Conservation (phyloP, 73 alveolate genomes). For the Paramecium biaurelia region DNA sequence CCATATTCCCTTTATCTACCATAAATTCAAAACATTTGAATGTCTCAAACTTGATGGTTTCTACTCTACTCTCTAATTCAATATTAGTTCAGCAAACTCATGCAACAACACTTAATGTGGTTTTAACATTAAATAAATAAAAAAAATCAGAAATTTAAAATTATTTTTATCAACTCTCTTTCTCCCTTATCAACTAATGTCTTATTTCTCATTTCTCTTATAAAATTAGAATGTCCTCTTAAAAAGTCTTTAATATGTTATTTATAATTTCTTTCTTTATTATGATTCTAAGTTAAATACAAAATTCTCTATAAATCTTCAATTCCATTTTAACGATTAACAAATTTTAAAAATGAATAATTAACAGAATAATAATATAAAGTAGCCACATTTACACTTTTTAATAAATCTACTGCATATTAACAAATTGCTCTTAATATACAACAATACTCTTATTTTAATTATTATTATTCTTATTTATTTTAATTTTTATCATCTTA, state of each 20-base stretch:
- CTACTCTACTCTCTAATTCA: slow-evolving; percentile 5
- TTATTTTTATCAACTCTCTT: neutral
- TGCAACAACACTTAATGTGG: neutral
- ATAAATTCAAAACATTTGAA: neutral
- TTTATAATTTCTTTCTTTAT: neutral
- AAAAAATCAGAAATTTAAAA: slow-evolving; percentile 3
- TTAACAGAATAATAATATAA: neutral
- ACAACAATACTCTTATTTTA: neutral
- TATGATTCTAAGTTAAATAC: neutral
- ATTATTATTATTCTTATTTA: neutral
- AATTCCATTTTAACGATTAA: neutral
- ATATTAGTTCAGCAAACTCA: neutral
- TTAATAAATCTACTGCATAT: neutral
- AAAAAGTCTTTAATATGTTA: neutral
- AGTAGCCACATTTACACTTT: neutral
- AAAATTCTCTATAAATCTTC: neutral
- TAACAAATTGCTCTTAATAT: neutral
- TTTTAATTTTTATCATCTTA: neutral
- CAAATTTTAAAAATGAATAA: neutral
- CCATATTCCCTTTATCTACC: neutral
- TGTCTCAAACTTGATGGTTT: neutral
- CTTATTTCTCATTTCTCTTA: neutral
- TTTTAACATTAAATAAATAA: neutral
- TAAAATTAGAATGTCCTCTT: neutral
- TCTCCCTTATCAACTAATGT: neutral